phyloP scores from a whole-genome alignment of 1,139 yeast genomes.

The Oligophagozyma castellii region DNA sequence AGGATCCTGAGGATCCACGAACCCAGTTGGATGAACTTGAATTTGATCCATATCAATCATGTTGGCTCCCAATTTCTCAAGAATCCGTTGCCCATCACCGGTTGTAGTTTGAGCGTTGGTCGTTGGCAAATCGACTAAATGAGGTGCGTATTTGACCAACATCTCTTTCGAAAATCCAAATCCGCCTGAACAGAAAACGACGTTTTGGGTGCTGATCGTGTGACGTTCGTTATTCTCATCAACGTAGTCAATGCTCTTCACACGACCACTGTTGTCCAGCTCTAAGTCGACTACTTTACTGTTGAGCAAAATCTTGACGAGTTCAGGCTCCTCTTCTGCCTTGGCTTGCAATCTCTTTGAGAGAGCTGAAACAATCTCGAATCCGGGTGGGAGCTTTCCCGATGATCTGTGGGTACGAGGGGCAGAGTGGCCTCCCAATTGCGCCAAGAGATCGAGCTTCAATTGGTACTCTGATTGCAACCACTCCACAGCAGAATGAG shows the following conservation, averaged over 20 bases:
- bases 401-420: conserved; percentile 56
- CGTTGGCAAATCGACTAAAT: conserved; percentile 50
- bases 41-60: conserved; percentile 95
- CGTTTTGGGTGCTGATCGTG: conserved; percentile 27
- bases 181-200: conserved; percentile 73
- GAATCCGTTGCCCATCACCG: conserved; percentile 99
- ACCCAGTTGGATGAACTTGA: conserved; percentile 99
- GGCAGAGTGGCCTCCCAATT: conserved; percentile 63
- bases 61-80: conserved; percentile 94
- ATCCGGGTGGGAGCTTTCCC: conserved; percentile 63
- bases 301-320: conserved; percentile 39
- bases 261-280: conserved; percentile 22
- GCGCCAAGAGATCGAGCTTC: conserved; percentile 50
- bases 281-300: conserved; percentile 44
- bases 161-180: conserved; percentile 31
- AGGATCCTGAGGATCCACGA: conserved; percentile 94
- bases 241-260: conserved; percentile 38
- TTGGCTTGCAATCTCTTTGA: conserved; percentile 39
- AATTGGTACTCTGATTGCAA: conserved; percentile 46
- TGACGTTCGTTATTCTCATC: conserved; percentile 22
- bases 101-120: conserved; percentile 99
- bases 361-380: conserved; percentile 57
- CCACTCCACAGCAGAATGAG: conserved; percentile 60
- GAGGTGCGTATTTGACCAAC: conserved; percentile 54
- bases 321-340: conserved; percentile 35